These are phyloP conservation scores for Kazachstania sp. DNA, from an alignment of 1,139 yeast genomes.

Conservation along the genomic window DNA sequence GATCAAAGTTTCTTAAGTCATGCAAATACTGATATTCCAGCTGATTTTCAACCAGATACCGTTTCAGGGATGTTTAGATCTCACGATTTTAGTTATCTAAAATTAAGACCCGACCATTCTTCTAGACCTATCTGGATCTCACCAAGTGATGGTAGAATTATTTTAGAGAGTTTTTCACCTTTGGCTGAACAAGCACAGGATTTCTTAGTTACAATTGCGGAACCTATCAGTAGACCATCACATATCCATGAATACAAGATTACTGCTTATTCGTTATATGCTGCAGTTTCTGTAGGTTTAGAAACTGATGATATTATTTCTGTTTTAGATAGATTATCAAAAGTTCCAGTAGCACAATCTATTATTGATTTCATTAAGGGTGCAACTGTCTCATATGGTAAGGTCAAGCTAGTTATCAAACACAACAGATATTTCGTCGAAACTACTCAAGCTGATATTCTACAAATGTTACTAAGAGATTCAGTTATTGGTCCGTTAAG, in stretches of 20 bases:
- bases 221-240: constrained; percentile 93
- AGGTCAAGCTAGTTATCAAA: constrained; percentile 86
- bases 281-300: constrained; percentile 95
- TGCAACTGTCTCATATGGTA: constrained; percentile 93
- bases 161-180: constrained; percentile 90
- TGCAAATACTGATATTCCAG: constrained; percentile 48
- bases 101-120: constrained; percentile 86
- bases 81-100: constrained; percentile 77
- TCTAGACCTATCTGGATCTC: constrained; percentile 96
- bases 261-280: constrained; percentile 88
- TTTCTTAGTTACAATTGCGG: constrained; percentile 91
- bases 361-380: constrained; percentile 76
- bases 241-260: constrained; percentile 92
- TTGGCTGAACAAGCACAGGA: constrained; percentile 98
- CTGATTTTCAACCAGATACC: constrained; percentile 73
- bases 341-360: constrained; percentile 89
- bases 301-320: constrained; percentile 92
- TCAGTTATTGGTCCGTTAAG: constrained; percentile 84
- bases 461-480: constrained; percentile 85
- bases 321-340: constrained; percentile 79
- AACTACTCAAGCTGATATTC: constrained; percentile 85
- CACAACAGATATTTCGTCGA: constrained; percentile 96
- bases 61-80: constrained; percentile 76
- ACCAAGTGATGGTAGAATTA: constrained; percentile 84
- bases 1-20: constrained; percentile 28